These are phyloP conservation scores for Agrostemma githago DNA, from an alignment of 148 eudicot genomes.

Conservation along the genomic window DNA sequence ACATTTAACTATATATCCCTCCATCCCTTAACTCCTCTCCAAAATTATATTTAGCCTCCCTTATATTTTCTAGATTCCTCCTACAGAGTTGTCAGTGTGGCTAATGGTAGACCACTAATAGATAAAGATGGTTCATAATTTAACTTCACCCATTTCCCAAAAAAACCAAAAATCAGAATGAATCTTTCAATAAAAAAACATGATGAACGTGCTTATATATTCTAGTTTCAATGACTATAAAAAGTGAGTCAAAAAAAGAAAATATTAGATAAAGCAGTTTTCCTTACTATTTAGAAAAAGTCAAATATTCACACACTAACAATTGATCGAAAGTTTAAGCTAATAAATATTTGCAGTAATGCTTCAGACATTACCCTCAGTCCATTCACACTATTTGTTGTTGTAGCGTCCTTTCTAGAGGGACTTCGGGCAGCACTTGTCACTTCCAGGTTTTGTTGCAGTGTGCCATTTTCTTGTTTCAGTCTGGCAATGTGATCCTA, in stretches of 20 bases:
- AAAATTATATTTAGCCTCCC: not conserved
- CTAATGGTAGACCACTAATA: not conserved
- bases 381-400: slow-evolving; percentile 37
- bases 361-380: slow-evolving; percentile 41
- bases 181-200: not conserved
- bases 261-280: not conserved
- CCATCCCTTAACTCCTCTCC: not conserved
- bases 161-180: not conserved
- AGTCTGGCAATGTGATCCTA: slow-evolving; percentile 67
- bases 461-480: slow-evolving; percentile 64
- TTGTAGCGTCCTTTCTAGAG: slow-evolving; percentile 45
- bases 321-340: not conserved
- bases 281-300: not conserved
- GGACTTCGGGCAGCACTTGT: slow-evolving; percentile 48
- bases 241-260: not conserved
- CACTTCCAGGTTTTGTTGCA: slow-evolving; percentile 56
- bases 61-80: not conserved
- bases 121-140: not conserved
- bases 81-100: not conserved
- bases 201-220: not conserved
- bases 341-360: not conserved
- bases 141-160: not conserved
- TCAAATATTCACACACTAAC: not conserved
- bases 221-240: too few relatives aligned
- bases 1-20: not conserved